Percentiles rank a stretch among this genome's conserved stretches.
Conservation (phyloP, 2,329 filamentous ascomycete genomes). For the Exophiala viscosa region DNA sequence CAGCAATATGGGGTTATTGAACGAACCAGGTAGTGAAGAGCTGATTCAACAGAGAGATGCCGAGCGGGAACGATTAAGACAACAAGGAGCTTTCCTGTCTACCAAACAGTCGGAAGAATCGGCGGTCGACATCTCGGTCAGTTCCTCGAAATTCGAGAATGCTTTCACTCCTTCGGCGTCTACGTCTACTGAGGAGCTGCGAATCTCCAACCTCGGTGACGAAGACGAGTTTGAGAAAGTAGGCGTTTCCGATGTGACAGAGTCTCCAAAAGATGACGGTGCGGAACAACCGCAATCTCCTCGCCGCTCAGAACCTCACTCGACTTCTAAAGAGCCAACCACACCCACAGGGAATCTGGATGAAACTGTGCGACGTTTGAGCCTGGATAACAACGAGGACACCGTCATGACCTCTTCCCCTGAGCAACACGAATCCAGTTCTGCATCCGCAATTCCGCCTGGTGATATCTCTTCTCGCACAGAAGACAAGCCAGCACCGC, state of each 20-base stretch:
- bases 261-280: slow-evolving; percentile 59
- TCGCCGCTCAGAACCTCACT: slow-evolving; percentile 12
- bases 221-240: slow-evolving; percentile 96
- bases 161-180: slow-evolving; percentile 39
- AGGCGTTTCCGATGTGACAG: slow-evolving; percentile 66
- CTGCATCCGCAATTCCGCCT: background rate
- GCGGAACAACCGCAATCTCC: slow-evolving; percentile 72
- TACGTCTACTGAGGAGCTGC: slow-evolving; percentile 61
- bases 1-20: slow-evolving; percentile 96
- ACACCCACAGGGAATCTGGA: slow-evolving; percentile 53
- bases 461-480: slow-evolving; percentile 50
- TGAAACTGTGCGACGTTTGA: slow-evolving; percentile 53
- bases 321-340: slow-evolving; percentile 14
- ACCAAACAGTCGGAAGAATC: slow-evolving; percentile 45
- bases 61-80: slow-evolving; percentile 74
- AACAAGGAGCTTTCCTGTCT: slow-evolving; percentile 65
- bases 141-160: slow-evolving; percentile 40
- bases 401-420: slow-evolving; percentile 48
- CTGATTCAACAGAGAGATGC: slow-evolving; percentile 75
- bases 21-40: slow-evolving; percentile 84
- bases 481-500: slow-evolving; percentile 65
- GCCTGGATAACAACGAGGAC: slow-evolving; percentile 34
- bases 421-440: slow-evolving; percentile 16
- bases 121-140: slow-evolving; percentile 55
- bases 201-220: slow-evolving; percentile 75